Evolutionary conservation across 192 early-diverging fungal genomes (phyloP), one percentile per base, ranked within the genome.

Genomic region (Jimgerdemannia flammicorona): DNA sequence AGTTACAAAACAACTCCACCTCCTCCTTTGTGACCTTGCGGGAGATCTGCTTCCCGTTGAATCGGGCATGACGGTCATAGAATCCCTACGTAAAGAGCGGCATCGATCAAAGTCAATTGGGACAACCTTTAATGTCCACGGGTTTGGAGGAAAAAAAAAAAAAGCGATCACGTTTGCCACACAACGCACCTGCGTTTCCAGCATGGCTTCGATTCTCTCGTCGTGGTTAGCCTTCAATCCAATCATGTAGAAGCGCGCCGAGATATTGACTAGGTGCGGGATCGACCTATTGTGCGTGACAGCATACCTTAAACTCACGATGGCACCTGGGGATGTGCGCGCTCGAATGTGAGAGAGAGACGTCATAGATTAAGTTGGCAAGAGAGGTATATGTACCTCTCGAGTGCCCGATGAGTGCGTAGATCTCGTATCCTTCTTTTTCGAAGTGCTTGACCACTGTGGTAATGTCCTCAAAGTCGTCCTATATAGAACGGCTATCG

Each of bases 231-330:
- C 14, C 42, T 79, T 44, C 54, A 43, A 14, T 67, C 74, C 64
- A 20, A 72, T 66, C 73, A 76, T 77, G 14, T 59, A 49, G 66
- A 75, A 83, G n/a, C 73, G 78, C 17, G 75, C 75, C 40, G 78
- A 68, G 29, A 83, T 66, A 43, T 77, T 77, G 14, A 83, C 75
- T 59, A 77, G 11, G 67, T 83, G 81, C 1, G 70, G 66, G n/a
- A 83, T 72, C 20, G 78, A 78, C 4, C 74, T 59, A 66, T 76
- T 66, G 66, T 78, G 79, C 17, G 70, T 69, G 6, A 75, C 79
- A 43, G 81, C 78, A 66, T 83, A 83, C 68, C 78, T 76, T 8
- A 83, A 77, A 3, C 70, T 71, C 17, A 74, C 69, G 69, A 78
- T 49, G 19, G 77, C 75, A 3, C 81, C 80, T 82, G 44, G n/a